phyloP scores from a whole-genome alignment of 2,329 filamentous ascomycete genomes.

The Aspergillus ustus region DNA sequence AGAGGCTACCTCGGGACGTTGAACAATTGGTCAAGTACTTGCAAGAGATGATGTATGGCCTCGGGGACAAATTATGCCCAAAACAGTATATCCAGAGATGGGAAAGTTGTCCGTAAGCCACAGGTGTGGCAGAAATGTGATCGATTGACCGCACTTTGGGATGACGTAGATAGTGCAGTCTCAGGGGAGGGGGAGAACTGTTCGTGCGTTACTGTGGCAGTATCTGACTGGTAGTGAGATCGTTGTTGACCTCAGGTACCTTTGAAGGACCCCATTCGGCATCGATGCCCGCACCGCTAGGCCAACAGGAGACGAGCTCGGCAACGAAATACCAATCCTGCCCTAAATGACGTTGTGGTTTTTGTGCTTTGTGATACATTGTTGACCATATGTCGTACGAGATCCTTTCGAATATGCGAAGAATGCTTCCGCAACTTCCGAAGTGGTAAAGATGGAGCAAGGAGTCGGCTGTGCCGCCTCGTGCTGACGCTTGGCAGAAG shows the following conservation, averaged over 20 bases:
- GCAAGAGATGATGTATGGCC: not conserved
- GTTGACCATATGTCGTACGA: not conserved
- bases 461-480: slow-evolving; percentile 19
- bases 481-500: slow-evolving; percentile 17
- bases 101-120: not conserved
- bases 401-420: not conserved
- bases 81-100: not conserved
- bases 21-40: not conserved
- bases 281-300: not conserved
- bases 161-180: not conserved
- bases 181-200: not conserved
- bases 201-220: not conserved
- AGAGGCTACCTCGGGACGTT: not conserved
- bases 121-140: not conserved
- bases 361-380: not conserved
- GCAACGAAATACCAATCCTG: not conserved
- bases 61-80: not conserved
- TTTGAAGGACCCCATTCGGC: not conserved
- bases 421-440: not conserved
- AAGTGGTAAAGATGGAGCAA: not conserved
- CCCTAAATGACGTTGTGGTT: not conserved
- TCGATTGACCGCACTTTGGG: not conserved
- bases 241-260: not conserved
- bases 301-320: not conserved
- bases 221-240: not conserved